These are phyloP conservation scores for Fusarium nurragi DNA, from an alignment of 2,329 filamentous ascomycete species.

Conservation along the genomic window DNA sequence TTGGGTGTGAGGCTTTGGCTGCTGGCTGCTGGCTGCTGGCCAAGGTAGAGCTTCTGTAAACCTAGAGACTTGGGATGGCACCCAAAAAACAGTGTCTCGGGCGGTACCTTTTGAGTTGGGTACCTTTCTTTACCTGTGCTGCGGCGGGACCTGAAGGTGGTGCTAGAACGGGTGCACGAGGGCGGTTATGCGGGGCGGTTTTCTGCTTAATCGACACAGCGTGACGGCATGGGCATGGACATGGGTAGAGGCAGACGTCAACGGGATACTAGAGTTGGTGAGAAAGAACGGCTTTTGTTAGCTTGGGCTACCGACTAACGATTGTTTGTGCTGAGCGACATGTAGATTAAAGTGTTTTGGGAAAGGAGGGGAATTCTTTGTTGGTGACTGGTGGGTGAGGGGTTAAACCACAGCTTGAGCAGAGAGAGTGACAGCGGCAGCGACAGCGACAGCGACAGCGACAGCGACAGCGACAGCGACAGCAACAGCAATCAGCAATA, in stretches of 20 bases:
- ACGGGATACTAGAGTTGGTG: slow-evolving; percentile 24
- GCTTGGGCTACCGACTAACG: neutral
- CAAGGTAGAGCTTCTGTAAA: slow-evolving; percentile 15
- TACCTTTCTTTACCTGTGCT: slow-evolving; percentile 11
- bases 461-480: neutral
- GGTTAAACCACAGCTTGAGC: slow-evolving; percentile 28
- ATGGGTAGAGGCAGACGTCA: slow-evolving; percentile 31
- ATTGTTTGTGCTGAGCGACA: slow-evolving; percentile 14
- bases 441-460: neutral
- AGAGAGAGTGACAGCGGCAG: too few relatives aligned
- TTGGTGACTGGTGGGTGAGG: slow-evolving; percentile 42
- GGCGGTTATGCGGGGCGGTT: slow-evolving; percentile 40
- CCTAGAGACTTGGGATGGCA: slow-evolving; percentile 33
- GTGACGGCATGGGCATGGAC: slow-evolving; percentile 43
- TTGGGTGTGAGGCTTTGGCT: slow-evolving; percentile 30
- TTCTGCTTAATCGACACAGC: slow-evolving; percentile 39
- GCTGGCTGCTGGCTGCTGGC: slow-evolving; percentile 9
- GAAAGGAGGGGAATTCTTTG: slow-evolving; percentile 16
- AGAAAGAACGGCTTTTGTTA: slow-evolving; percentile 26
- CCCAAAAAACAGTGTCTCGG: slow-evolving; percentile 29
- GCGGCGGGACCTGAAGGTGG: slow-evolving; percentile 2
- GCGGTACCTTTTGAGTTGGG: slow-evolving; percentile 35
- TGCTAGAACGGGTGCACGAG: slow-evolving; percentile 27
- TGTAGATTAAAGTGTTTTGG: slow-evolving; percentile 13
- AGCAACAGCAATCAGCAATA: slow-evolving; percentile 7